Evolutionary conservation across 164 flowering plant species (phyloP).

Genomic region (Chimonanthus salicifolius): DNA sequence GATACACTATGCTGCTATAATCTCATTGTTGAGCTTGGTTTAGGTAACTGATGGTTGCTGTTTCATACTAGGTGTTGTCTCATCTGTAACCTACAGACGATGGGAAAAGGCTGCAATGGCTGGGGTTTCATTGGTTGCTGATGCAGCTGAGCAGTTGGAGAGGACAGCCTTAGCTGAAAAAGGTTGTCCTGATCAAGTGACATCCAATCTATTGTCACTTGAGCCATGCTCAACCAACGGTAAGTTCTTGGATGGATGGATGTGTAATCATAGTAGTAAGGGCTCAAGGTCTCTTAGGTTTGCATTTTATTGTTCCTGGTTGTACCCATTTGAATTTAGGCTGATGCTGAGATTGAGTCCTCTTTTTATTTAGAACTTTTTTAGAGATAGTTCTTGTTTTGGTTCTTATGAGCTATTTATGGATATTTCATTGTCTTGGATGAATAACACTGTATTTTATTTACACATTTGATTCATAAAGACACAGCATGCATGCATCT

Average conservation of each 20-base stretch:
- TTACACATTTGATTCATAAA: too few species aligned
- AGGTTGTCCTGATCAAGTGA: slow-evolving; percentile 27
- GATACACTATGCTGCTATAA: not conserved
- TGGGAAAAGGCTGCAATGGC: slow-evolving; percentile 99
- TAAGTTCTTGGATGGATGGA: slow-evolving; percentile 9
- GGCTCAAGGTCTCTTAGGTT: too few species aligned
- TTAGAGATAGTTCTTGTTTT: too few species aligned
- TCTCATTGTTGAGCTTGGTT: not conserved
- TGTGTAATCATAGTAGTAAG: not conserved
- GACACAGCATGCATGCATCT: too few species aligned
- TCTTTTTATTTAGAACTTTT: too few species aligned
- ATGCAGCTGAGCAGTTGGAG: slow-evolving; percentile 99
- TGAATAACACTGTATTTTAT: too few species aligned
- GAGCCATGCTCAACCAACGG: slow-evolving; percentile 9
- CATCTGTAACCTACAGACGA: slow-evolving; percentile 70
- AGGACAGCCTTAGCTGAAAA: slow-evolving; percentile 30
- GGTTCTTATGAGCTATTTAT: too few species aligned
- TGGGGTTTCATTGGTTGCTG: slow-evolving; percentile 97
- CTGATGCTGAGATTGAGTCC: too few species aligned
- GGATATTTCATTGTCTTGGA: too few species aligned
- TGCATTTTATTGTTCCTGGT: too few species aligned
- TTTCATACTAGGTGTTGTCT: slow-evolving; percentile 32
- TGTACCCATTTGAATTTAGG: too few species aligned
- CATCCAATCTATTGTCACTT: slow-evolving; percentile 8
- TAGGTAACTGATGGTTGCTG: not conserved